Evolutionary conservation across 73 alveolate genomes (phyloP).

Genomic region (Halteria grandinella): DNA sequence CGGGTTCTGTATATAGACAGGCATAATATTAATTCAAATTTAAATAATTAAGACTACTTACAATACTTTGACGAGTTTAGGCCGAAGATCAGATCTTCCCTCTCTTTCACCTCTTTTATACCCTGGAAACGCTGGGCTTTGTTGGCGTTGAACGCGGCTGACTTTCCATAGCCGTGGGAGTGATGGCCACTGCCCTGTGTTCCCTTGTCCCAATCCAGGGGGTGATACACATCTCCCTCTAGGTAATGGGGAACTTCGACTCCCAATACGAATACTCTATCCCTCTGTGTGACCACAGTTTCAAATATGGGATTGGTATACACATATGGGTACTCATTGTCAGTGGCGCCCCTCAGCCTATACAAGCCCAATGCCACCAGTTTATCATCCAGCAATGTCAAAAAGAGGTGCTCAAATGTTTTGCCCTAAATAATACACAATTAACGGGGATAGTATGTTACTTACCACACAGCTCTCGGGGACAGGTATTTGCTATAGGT

Average conservation of each 20-base stretch:
- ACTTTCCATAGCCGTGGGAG: too few relatives aligned
- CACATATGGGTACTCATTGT: conserved; percentile 93
- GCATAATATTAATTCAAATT: not conserved
- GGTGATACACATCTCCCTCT: not conserved
- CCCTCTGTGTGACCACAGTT: conserved; percentile 82
- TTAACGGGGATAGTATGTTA: too few relatives aligned
- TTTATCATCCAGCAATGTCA: conserved; percentile 82
- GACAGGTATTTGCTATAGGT: conserved; percentile 93
- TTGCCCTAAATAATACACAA: too few relatives aligned
- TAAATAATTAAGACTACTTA: not conserved
- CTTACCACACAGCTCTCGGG: conserved; percentile 96
- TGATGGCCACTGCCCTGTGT: not conserved
- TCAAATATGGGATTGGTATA: conserved; percentile 90
- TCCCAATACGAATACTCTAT: conserved; percentile 83
- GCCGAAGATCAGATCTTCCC: not conserved
- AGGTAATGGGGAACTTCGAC: conserved; percentile 57
- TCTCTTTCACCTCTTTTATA: not conserved
- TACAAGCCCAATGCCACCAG: conserved; percentile 90
- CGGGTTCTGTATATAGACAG: not conserved
- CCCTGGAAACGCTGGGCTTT: not conserved
- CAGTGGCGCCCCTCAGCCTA: conserved; percentile 95
- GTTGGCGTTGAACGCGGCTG: not conserved
- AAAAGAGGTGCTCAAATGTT: conserved; percentile 90
- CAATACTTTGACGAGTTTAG: not conserved
- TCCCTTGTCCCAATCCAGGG: not conserved